Conservation (phyloP, 2,329 filamentous ascomycete genomes). For the Botrytis galanthina region DNA sequence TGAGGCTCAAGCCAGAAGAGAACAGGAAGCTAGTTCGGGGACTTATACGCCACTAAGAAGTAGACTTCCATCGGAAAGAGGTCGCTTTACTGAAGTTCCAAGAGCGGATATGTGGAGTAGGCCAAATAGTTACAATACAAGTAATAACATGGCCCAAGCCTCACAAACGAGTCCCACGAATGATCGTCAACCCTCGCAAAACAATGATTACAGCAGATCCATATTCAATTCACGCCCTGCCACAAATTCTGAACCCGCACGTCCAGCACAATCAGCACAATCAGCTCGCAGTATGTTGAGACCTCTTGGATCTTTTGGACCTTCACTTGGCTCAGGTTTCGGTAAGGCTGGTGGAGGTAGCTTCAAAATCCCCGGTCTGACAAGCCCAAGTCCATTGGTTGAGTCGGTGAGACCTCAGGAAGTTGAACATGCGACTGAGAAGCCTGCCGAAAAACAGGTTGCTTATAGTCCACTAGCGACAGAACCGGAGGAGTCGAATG, state of each 20-base stretch:
- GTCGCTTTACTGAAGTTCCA: neutral
- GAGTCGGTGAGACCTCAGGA: neutral
- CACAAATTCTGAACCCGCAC: neutral
- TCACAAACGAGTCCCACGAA: neutral
- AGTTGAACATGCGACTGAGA: neutral
- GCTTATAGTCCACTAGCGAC: neutral
- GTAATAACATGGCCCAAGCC: neutral
- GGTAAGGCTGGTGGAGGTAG: neutral
- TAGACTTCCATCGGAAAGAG: constrained; percentile 9
- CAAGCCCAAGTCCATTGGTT: neutral
- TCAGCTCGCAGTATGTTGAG: neutral
- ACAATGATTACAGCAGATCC: neutral
- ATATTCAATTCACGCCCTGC: neutral
- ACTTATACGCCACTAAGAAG: constrained; percentile 31
- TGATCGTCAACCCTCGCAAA: neutral
- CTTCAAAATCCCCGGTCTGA: constrained; percentile 2
- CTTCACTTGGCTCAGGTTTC: neutral
- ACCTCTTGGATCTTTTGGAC: neutral
- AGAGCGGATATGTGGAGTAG: constrained; percentile 15
- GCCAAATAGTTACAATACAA: constrained; percentile 1
- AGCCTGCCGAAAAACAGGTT: neutral
- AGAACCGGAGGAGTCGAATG: neutral
- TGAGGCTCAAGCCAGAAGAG: constrained; percentile 31
- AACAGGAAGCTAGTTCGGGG: constrained; percentile 29
- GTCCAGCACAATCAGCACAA: neutral